Base-by-base conservation (phyloP, 1,284 basidiomycete species). In the Coniferiporia sulphurascens region DNA sequence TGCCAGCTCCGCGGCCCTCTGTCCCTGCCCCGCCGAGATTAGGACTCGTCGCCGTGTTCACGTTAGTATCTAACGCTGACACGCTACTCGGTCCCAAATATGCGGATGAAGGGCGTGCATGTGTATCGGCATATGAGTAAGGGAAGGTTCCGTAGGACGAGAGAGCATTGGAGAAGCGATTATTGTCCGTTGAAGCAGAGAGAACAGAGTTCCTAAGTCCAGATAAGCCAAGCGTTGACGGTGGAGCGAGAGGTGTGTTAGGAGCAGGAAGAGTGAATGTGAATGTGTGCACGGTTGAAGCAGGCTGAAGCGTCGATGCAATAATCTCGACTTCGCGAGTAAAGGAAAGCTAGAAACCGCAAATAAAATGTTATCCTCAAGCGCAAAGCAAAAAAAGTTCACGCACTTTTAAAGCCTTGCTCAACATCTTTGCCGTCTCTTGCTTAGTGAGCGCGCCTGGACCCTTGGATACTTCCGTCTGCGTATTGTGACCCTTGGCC, bases 291-390 rank as follows among this genome's bases (percentile, higher is more conserved):
- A 94, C 89, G 15, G 94, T 96, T 17, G 91, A 92, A 0, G 93
- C 87, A 3, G 94, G 94, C 65, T 95, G 90, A 7, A 95, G 80
- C 0, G 91, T 92, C 13, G 93, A 93, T 15, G 93, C 91, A 70
- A 97, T 88, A 63, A 98, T 90, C 70, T 98, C 95, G 52, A 98
- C 91, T 75, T 95, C 93, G 56, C 91, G 87, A 22, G 92, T 87
- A 73, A 95, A 95, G 15, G 90, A 90, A 52, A 92, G 84, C 89
- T 90, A 35, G 19, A 46, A 35, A 21, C 27, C 53, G 34, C 27
- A 38, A 38, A 32, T 27, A 48, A 41, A 9, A 43, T 35, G 49
- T 44, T 13, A 6, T 52, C 52, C 55, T 19, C 4, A 54, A 49
- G 13, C 51, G 36, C 52, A 21, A 13, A 35, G 49, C 48, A 36